These are phyloP conservation scores for Aphanomyces euteiches DNA, from an alignment of 352 stramenopile genomes.

Conservation along the genomic window DNA sequence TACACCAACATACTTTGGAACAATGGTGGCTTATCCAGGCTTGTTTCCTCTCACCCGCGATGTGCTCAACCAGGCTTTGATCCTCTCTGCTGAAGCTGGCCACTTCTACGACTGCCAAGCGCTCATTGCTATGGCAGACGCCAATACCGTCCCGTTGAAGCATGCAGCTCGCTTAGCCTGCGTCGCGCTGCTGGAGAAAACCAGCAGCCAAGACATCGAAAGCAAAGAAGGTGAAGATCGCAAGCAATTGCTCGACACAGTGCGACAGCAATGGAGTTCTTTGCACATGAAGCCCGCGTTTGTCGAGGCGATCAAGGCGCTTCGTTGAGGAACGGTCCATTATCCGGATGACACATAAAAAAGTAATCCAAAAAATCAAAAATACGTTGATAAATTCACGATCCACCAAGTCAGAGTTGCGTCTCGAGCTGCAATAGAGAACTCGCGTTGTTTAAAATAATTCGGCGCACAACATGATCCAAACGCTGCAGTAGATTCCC, in stretches of 20 bases:
- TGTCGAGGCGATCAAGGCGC: no score
- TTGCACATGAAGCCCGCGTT: no score
- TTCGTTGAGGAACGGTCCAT: no score
- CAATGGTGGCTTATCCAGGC: slow-evolving; percentile 1
- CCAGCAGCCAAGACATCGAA: not conserved
- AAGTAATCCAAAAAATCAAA: no score
- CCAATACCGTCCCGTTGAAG: not conserved
- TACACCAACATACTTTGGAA: not conserved
- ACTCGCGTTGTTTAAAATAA: no score
- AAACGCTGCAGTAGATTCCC: no score
- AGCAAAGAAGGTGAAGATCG: not conserved
- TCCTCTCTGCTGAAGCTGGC: not conserved
- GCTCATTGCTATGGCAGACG: slow-evolving; percentile 5
- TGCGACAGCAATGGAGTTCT: not conserved
- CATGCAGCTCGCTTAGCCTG: slow-evolving; percentile 4
- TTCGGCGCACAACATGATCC: no score
- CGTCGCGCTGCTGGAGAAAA: slow-evolving; percentile 1
- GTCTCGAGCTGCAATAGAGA: no score
- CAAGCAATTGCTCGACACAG: not conserved
- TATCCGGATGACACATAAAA: no score
- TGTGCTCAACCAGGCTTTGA: not conserved
- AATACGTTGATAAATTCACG: no score
- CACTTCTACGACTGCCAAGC: slow-evolving; percentile 7
- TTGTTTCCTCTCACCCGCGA: slow-evolving; percentile 1
- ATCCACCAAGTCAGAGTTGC: no score